These are phyloP conservation scores for Stentor coeruleus DNA, from an alignment of 73 alveolate species.

Conservation along the genomic window DNA sequence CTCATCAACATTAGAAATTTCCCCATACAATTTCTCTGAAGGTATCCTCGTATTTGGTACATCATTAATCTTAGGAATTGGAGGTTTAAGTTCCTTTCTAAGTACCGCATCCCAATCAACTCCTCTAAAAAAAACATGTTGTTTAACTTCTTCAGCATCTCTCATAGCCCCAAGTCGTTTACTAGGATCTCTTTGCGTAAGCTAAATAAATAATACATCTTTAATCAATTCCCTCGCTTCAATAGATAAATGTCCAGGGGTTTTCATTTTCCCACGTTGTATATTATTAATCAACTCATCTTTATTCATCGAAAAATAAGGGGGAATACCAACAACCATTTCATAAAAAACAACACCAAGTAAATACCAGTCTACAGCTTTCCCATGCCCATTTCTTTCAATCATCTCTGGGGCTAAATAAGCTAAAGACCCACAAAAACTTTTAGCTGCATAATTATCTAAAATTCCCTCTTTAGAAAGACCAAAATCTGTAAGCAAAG, in stretches of 20 bases:
- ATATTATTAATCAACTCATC: constrained; percentile 83
- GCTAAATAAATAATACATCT: constrained; percentile 20
- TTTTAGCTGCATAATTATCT: constrained; percentile 58
- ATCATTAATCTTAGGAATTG: constrained; percentile 29
- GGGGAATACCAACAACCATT: constrained; percentile 93
- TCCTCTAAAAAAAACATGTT: constrained; percentile 84
- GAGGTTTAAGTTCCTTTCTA: constrained; percentile 47
- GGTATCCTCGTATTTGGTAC: background rate
- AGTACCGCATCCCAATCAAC: constrained; percentile 86
- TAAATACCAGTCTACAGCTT: constrained; percentile 90
- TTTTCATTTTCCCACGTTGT: constrained; percentile 62
- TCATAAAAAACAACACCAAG: constrained; percentile 85
- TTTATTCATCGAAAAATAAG: constrained; percentile 86
- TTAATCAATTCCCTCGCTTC: constrained; percentile 49
- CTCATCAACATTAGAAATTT: background rate
- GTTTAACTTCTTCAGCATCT: constrained; percentile 83
- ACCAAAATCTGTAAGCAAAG: constrained; percentile 96
- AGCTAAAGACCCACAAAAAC: constrained; percentile 95
- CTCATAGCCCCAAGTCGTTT: constrained; percentile 83
- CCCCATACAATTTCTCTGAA: background rate
- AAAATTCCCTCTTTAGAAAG: constrained; percentile 93
- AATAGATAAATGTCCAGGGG: constrained; percentile 72
- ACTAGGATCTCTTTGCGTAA: constrained; percentile 82
- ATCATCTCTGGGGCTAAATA: constrained; percentile 94
- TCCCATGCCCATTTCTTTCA: constrained; percentile 78